phyloP scores from a whole-genome alignment of 768 basidiomycete species.

The Mycena leptocephala region DNA sequence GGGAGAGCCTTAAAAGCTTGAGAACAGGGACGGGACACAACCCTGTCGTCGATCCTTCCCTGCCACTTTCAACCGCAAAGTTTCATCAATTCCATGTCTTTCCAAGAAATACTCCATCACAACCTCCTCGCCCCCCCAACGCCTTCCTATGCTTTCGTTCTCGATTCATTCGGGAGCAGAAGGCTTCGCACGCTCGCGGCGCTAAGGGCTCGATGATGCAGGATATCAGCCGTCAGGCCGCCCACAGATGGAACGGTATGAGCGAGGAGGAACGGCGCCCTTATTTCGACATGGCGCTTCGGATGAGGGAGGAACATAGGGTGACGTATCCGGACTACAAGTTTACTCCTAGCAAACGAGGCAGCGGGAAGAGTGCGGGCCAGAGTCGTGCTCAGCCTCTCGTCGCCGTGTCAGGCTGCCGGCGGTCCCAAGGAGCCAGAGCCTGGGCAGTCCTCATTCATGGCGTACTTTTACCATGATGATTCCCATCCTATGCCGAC shows the following conservation, averaged over 20 bases:
- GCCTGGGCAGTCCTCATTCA: background rate
- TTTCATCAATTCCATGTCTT: background rate
- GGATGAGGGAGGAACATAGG: conserved; percentile 4
- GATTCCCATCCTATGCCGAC: background rate
- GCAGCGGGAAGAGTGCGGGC: background rate
- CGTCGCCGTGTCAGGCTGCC: background rate
- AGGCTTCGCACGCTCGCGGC: background rate
- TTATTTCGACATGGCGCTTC: background rate
- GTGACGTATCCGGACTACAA: conserved; percentile 24
- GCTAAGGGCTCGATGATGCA: background rate
- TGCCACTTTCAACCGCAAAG: background rate
- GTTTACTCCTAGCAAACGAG: background rate
- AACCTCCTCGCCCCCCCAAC: conserved; percentile 24
- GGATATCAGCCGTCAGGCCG: conserved; percentile 16
- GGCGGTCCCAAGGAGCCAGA: background rate
- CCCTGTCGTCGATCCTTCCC: background rate
- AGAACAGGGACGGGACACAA: background rate
- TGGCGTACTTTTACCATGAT: background rate
- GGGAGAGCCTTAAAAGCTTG: conserved; percentile 15
- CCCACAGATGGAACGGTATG: conserved; percentile 15
- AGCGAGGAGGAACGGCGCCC: conserved; percentile 5
- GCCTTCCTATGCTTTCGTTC: conserved; percentile 28
- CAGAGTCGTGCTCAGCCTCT: background rate
- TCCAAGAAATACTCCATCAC: background rate
- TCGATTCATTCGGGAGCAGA: conserved; percentile 1